A percentile compares a stretch with the other conserved stretches of the same genome.
Conservation (phyloP, 768 basidiomycete genomes). For the Gymnopilus junonius region DNA sequence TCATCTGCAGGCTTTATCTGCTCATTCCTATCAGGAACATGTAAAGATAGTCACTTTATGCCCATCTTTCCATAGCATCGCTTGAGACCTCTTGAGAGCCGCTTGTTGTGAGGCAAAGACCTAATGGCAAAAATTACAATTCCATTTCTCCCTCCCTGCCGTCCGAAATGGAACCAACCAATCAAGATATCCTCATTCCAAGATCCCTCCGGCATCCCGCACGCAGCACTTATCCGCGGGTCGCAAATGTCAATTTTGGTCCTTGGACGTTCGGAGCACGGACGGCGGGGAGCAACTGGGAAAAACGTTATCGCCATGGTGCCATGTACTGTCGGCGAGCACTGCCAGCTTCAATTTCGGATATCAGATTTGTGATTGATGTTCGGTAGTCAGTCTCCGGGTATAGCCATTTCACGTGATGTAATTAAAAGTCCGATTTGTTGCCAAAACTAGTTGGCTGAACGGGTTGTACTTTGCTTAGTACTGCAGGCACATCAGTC, state of each 20-base stretch:
- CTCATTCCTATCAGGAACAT: neutral
- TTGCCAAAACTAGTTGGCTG: too few relatives aligned
- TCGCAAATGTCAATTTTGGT: neutral
- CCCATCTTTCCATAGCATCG: neutral
- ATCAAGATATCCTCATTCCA: neutral
- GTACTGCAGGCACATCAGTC: too few relatives aligned
- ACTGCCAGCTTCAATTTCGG: too few relatives aligned
- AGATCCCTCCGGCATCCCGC: neutral
- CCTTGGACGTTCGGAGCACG: neutral
- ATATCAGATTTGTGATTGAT: too few relatives aligned
- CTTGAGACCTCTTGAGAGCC: neutral
- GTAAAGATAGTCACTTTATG: neutral
- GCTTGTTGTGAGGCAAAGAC: neutral
- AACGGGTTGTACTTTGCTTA: too few relatives aligned
- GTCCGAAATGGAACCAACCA: neutral
- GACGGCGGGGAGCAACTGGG: constrained; percentile 1
- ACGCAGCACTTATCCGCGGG: neutral
- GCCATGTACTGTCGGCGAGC: too few relatives aligned
- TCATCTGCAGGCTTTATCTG: neutral
- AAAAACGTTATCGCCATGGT: constrained; percentile 11
- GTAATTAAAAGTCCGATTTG: too few relatives aligned
- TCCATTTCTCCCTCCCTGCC: neutral
- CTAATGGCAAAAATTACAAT: neutral
- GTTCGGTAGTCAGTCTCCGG: too few relatives aligned
- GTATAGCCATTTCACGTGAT: too few relatives aligned